phyloP scores from a whole-genome alignment of 495 filamentous ascomycete species.

The Sabuloglossum arenarium region DNA sequence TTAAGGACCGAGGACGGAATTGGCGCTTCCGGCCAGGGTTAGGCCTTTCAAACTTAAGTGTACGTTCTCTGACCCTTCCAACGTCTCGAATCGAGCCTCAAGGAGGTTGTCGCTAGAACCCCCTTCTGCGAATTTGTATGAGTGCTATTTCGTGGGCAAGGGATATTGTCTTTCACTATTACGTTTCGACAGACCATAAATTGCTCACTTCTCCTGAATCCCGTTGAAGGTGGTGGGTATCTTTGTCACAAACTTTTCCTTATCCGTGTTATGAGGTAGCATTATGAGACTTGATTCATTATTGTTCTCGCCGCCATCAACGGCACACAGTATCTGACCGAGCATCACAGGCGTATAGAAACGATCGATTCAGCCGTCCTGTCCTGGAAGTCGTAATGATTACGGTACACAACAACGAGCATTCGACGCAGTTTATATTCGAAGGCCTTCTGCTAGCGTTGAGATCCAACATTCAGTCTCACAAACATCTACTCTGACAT shows the following conservation, averaged over 20 bases:
- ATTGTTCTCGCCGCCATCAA: neutral
- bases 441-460: neutral
- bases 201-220: neutral
- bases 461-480: neutral
- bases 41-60: neutral
- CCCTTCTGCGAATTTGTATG: neutral
- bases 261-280: too few relatives aligned
- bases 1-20: neutral
- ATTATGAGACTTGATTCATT: too few relatives aligned
- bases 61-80: neutral
- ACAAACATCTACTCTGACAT: neutral
- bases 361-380: neutral
- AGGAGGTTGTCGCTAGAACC: neutral
- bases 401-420: neutral
- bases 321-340: neutral
- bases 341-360: neutral
- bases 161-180: neutral
- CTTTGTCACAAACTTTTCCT: neutral
- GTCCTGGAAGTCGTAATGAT: neutral
- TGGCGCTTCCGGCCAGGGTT: neutral
- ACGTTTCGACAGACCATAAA: neutral
- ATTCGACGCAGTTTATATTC: slow-evolving; percentile 1
- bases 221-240: neutral
- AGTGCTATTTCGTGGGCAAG: neutral
- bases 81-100: neutral